A percentile compares a stretch with the other conserved stretches of the same genome.
Conservation (phyloP, 2,329 filamentous ascomycete species). For the Gyromitra esculenta region DNA sequence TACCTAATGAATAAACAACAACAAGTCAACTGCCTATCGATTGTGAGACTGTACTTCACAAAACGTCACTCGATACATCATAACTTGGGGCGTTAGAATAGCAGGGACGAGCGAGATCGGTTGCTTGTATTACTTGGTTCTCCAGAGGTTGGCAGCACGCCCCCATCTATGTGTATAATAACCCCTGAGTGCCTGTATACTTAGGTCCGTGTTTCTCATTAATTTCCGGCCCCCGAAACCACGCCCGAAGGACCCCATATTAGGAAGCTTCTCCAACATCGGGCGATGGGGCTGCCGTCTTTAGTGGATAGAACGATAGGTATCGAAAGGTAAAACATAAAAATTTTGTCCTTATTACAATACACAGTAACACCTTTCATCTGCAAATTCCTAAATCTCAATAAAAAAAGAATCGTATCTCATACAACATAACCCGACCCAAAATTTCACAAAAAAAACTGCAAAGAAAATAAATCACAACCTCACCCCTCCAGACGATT, state of each 20-base stretch:
- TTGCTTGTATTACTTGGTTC: too few species aligned
- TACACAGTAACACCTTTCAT: conserved; percentile 11
- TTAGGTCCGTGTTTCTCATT: too few species aligned
- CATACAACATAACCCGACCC: conserved; percentile 16
- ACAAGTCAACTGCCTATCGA: too few species aligned
- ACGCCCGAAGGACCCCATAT: background rate
- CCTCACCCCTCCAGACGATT: background rate
- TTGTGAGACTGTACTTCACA: too few species aligned
- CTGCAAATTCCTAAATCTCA: background rate
- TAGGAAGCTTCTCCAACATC: background rate
- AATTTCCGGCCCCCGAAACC: too few species aligned
- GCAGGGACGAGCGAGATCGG: too few species aligned
- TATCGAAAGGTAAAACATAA: background rate
- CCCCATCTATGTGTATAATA: too few species aligned
- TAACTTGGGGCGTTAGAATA: too few species aligned
- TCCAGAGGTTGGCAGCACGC: too few species aligned
- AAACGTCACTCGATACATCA: too few species aligned
- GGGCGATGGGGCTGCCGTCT: too few species aligned
- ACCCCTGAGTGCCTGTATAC: background rate
- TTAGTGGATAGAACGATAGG: background rate
- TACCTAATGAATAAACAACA: too few species aligned
- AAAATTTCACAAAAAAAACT: background rate
- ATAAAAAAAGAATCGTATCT: background rate
- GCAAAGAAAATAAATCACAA: background rate
- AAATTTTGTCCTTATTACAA: background rate